phyloP scores from a whole-genome alignment of 805 yeast species.

The Candida nanaspora region DNA sequence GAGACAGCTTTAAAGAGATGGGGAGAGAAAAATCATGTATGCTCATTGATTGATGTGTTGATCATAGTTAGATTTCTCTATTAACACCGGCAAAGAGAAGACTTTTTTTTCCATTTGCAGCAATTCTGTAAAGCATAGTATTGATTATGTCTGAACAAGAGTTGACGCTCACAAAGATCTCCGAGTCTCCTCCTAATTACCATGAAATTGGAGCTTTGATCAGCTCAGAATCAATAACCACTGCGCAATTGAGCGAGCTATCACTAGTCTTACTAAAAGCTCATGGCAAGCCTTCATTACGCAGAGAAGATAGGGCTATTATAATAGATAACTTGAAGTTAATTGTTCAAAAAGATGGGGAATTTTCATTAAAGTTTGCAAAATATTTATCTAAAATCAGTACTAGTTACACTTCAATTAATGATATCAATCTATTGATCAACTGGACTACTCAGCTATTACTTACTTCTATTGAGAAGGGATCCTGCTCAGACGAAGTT shows the following conservation, averaged over 20 bases:
- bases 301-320: not conserved
- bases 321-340: not conserved
- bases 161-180: not conserved
- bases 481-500: conserved; percentile 9
- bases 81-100: too few relatives aligned
- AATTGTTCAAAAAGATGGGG: not conserved
- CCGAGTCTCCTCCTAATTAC: not conserved
- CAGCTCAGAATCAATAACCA: not conserved
- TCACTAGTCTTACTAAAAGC: not conserved
- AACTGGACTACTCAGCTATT: not conserved
- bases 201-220: not conserved
- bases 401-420: not conserved
- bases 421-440: conserved; percentile 1
- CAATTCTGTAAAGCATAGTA: too few relatives aligned
- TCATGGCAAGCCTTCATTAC: not conserved
- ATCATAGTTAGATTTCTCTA: too few relatives aligned
- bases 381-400: not conserved
- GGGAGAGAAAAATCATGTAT: too few relatives aligned
- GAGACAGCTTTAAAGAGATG: too few relatives aligned
- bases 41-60: too few relatives aligned
- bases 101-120: too few relatives aligned
- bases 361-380: not conserved
- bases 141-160: not conserved
- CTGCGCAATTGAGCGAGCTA: not conserved
- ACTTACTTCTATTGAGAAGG: not conserved